These are phyloP conservation scores for Babesia gibsoni DNA, from an alignment of 169 alveolate genomes.

Conservation along the genomic window DNA sequence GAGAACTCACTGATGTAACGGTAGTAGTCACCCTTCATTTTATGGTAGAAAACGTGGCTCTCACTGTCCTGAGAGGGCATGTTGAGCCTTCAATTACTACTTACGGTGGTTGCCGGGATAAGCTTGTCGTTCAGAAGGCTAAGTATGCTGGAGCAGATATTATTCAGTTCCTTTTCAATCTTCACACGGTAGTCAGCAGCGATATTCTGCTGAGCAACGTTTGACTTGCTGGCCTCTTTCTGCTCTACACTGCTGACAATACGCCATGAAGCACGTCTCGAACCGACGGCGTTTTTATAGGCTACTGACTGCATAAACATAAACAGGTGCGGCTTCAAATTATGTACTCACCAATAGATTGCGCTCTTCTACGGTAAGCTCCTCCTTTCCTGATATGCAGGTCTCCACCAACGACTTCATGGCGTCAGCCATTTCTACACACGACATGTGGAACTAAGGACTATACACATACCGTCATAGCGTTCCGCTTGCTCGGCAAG, in stretches of 20 bases:
- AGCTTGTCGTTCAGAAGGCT: constrained; percentile 86
- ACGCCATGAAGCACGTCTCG: constrained; percentile 98
- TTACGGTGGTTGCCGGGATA: constrained; percentile 84
- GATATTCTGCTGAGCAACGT: constrained; percentile 84
- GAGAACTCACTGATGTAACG: constrained; percentile 96
- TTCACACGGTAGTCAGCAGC: constrained; percentile 91
- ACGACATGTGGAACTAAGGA: not conserved
- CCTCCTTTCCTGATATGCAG: constrained; percentile 80
- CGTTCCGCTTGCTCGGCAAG: constrained; percentile 99
- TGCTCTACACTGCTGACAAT: constrained; percentile 93
- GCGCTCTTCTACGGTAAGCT: constrained; percentile 91
- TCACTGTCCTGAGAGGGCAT: constrained; percentile 73
- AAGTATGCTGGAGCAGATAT: constrained; percentile 90
- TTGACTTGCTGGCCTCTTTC: constrained; percentile 93
- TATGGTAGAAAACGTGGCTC: constrained; percentile 94
- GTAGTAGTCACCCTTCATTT: constrained; percentile 99
- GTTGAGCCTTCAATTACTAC: not conserved
- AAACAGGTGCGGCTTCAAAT: not conserved
- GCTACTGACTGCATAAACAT: constrained; percentile 91
- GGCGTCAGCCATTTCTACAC: constrained; percentile 77
- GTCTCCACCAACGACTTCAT: constrained; percentile 75
- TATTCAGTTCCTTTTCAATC: constrained; percentile 92
- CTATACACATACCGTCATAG: constrained; percentile 94
- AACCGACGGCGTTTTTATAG: constrained; percentile 97
- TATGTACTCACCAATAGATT: constrained; percentile 74